Percentiles rank a stretch among this genome's conserved stretches.
Conservation (phyloP, 768 basidiomycete genomes). For the Naganishia antarctica region DNA sequence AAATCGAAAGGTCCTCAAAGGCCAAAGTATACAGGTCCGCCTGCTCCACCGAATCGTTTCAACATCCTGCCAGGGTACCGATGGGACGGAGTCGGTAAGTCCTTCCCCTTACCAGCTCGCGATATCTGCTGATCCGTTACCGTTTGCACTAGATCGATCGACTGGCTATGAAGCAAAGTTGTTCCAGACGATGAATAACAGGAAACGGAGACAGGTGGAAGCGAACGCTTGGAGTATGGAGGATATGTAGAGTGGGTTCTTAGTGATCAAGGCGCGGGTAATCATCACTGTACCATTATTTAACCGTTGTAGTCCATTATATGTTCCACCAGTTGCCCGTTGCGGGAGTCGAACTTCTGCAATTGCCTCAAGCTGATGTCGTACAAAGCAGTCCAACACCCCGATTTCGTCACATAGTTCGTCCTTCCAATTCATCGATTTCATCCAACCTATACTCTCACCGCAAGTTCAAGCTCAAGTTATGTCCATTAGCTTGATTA, state of each 20-base stretch:
- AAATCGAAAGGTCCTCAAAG: slow-evolving; percentile 65
- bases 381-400: no score
- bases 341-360: no score
- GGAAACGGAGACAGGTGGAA: slow-evolving; percentile 64
- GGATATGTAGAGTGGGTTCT: slow-evolving; percentile 94
- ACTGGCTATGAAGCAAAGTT: slow-evolving; percentile 91
- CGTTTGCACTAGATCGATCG: slow-evolving; percentile 77
- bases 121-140: neutral
- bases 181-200: slow-evolving; percentile 76
- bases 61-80: slow-evolving; percentile 90
- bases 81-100: slow-evolving; percentile 94
- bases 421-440: no score
- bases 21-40: slow-evolving; percentile 81
- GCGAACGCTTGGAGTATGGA: slow-evolving; percentile 83
- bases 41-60: slow-evolving; percentile 90
- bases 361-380: no score
- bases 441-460: no score
- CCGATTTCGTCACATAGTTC: no score
- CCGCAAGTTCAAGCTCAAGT: no score
- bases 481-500: no score
- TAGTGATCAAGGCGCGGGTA: no score
- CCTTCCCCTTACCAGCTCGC: neutral
- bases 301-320: neutral
- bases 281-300: neutral
- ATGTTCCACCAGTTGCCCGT: no score